Evolutionary conservation across 306 rosid genomes (phyloP).

Genomic region (Astragalus membranaceus): DNA sequence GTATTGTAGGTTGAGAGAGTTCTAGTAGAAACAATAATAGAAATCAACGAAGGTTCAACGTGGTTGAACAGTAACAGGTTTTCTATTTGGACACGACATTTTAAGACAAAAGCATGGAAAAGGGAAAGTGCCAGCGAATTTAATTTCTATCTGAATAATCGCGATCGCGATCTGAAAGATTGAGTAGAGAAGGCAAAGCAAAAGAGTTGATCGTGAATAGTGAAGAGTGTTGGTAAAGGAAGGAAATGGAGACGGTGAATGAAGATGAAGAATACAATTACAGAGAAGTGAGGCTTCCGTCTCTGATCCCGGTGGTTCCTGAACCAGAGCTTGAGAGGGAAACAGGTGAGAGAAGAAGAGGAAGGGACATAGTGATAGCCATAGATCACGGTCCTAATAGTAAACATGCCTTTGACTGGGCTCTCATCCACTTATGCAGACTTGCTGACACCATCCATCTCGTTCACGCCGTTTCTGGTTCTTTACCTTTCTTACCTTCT

Average conservation of each 20-base stretch:
- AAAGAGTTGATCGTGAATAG: neutral
- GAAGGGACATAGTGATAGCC: conserved; percentile 66
- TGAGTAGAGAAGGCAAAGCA: neutral
- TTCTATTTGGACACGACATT: no score
- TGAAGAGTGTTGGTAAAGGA: neutral
- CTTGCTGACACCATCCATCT: conserved; percentile 86
- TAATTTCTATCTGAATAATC: no score
- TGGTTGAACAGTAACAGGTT: no score
- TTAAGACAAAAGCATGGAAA: no score
- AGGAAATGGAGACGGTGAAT: conserved; percentile 47
- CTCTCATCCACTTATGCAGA: conserved; percentile 62
- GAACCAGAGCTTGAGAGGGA: conserved; percentile 68
- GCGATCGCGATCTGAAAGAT: neutral
- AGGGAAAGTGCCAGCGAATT: no score
- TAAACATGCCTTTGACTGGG: conserved; percentile 94
- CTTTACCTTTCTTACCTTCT: neutral
- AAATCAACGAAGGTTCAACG: no score
- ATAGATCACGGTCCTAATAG: conserved; percentile 77
- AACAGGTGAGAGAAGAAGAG: conserved; percentile 59
- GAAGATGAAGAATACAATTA: conserved; percentile 68
- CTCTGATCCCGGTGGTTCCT: conserved; percentile 33
- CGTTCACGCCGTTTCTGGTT: conserved; percentile 76
- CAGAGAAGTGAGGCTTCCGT: conserved; percentile 66
- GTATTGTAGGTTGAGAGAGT: no score
- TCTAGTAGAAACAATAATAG: no score